These are phyloP conservation scores for Sungouiozyma ichnusensis DNA, from an alignment of 805 yeast species.

Conservation along the genomic window DNA sequence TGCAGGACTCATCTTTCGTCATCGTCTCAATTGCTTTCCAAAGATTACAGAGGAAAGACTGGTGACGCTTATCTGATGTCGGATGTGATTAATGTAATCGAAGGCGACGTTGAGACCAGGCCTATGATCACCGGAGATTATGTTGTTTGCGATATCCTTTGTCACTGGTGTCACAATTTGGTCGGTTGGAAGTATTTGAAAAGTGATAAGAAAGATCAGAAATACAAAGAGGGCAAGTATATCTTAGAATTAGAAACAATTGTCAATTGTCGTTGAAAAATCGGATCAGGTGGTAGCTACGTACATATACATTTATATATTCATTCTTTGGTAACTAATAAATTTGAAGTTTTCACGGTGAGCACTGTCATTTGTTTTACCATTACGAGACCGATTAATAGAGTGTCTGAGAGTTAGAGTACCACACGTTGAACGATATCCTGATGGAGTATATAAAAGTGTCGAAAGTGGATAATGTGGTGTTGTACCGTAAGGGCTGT, in stretches of 20 bases:
- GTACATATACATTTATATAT: background rate
- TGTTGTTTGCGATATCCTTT: conserved; percentile 44
- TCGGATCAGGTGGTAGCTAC: background rate
- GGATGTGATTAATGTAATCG: conserved; percentile 37
- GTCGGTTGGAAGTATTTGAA: conserved; percentile 61
- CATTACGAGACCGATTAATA: background rate
- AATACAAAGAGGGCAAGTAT: conserved; percentile 51
- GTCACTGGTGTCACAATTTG: conserved; percentile 43
- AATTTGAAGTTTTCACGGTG: background rate
- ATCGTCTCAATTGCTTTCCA: conserved; percentile 24
- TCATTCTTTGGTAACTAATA: background rate
- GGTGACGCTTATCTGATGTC: conserved; percentile 51
- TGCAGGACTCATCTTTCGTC: conserved; percentile 27
- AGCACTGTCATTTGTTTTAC: background rate
- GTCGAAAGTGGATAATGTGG: conserved; percentile 42
- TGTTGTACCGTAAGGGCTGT: conserved; percentile 48
- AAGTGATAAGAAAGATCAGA: conserved; percentile 36
- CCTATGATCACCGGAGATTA: conserved; percentile 55
- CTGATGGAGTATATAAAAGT: conserved; percentile 47
- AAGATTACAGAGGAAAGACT: conserved; percentile 43
- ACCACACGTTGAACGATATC: no score
- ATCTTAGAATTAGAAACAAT: conserved; percentile 38
- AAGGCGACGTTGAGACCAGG: conserved; percentile 30
- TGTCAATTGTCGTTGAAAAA: conserved; percentile 12
- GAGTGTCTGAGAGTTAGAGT: no score